Evolutionary conservation across 352 stramenopile genomes (phyloP), one percentile per base, ranked within the genome.

Genomic region (Pythium brassicae): DNA sequence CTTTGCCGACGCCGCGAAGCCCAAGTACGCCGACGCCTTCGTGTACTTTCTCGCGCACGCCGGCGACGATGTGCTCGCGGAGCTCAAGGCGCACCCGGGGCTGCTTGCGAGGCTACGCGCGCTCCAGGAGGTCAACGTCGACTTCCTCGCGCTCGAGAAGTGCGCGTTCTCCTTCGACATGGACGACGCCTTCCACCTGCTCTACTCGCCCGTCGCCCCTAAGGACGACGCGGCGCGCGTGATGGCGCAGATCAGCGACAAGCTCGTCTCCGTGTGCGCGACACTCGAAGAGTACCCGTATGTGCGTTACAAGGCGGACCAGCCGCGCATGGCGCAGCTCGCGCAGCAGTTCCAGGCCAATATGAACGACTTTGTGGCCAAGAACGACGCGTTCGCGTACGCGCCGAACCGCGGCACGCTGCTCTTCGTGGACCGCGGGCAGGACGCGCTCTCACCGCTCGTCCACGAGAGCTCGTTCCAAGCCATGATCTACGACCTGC

Each of bases 401-500:
- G 74, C 83, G 0, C 61, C 79, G 0, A 94, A 92, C 43, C 78
- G 94, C 23, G 87, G 90, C 0, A 99, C 96, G 1, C 53, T 99
- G 7, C 71, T 99, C 2, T 82, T 99, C 27, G 72, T 99, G 46
- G 96, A 99, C 72, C 79, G 97, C 49, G 82, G 86, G 4, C 86
- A 97, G 60, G 96, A 99, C 71, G 83, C 89, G 43, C 72, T 99
- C 22, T 89, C 95, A 15, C 97, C 96, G 0, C 72, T 99, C 35
- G 96, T 99, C 68, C 97, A 99, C 69, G 95, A 99, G 65, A 98
- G 97, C 71, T 98, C 88, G 3, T 99, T 99, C 69, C 95, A 99
- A 69, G 89, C 95, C 1, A 94, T 99, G 82, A 90, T 98, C 17
- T 95, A 99, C 64, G 96, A 99, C 60, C 68, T 99, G 25, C 75